Evolutionary conservation across 345 rosid species (phyloP).

Genomic region (Hibiscus tridactylites): DNA sequence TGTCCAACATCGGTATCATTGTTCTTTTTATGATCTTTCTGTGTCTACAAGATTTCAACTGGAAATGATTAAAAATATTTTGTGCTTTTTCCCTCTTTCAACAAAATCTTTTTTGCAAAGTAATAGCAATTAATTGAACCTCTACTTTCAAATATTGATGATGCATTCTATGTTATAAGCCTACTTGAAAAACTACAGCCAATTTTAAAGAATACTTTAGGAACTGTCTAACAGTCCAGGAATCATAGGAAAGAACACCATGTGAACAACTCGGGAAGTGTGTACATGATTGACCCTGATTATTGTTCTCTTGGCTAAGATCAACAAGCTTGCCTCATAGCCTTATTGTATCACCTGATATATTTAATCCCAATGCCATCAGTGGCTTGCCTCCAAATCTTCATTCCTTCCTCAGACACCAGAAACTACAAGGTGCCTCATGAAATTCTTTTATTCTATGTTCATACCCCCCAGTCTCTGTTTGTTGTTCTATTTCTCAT

Average conservation of each 20-base stretch:
- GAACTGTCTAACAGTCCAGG: neutral
- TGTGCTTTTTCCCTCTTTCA: too few species aligned
- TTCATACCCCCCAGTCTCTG: too few species aligned
- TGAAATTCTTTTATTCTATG: too few species aligned
- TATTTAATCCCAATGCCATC: too few species aligned
- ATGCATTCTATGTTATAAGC: neutral
- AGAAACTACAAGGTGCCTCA: too few species aligned
- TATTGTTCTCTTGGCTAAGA: neutral
- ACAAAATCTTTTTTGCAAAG: neutral
- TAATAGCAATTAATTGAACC: neutral
- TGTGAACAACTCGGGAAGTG: neutral
- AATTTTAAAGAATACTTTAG: neutral
- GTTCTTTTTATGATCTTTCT: neutral
- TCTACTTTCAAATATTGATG: neutral
- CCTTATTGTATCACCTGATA: neutral
- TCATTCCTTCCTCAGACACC: too few species aligned
- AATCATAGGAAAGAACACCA: neutral
- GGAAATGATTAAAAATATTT: neutral
- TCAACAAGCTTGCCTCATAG: neutral
- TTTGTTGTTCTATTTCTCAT: too few species aligned
- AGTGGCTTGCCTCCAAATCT: too few species aligned
- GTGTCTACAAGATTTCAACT: neutral
- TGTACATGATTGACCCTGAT: neutral
- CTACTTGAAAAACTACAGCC: neutral
- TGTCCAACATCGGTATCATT: neutral